Evolutionary conservation across 2,329 filamentous ascomycete genomes (phyloP).

Genomic region (Aspergillus ibericus): DNA sequence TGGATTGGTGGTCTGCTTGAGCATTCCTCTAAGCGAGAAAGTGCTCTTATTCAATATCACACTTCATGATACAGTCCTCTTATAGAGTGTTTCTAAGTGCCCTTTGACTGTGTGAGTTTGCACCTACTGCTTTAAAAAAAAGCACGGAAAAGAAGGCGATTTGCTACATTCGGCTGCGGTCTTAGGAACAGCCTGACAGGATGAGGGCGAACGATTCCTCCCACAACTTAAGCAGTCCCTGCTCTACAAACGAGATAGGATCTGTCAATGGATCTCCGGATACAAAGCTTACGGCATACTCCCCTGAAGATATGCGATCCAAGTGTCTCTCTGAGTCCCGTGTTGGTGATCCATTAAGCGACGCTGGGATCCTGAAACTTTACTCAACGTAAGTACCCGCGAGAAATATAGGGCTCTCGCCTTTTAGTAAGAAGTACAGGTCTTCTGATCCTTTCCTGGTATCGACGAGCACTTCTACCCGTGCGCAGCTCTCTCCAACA

Average conservation of each 20-base stretch:
- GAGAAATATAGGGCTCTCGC: too few species aligned
- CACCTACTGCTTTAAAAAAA: neutral
- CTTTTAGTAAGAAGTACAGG: conserved; percentile 13
- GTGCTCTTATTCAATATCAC: neutral
- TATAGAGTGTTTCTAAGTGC: neutral
- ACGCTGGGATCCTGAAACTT: conserved; percentile 17
- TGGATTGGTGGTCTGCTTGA: neutral
- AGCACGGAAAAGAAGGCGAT: neutral
- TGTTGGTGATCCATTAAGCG: conserved; percentile 15
- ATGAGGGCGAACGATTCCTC: conserved; percentile 31
- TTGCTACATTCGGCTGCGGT: neutral
- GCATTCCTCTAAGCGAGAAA: neutral
- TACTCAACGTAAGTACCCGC: conserved; percentile 25
- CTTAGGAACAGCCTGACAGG: neutral
- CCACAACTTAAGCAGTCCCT: conserved; percentile 37
- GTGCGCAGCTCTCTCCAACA: conserved; percentile 59
- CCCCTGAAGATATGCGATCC: conserved; percentile 57
- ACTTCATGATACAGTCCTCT: neutral
- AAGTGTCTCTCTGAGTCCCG: conserved; percentile 32
- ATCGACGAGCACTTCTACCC: conserved; percentile 17
- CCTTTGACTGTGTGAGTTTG: neutral
- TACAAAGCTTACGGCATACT: conserved; percentile 64
- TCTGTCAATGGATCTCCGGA: conserved; percentile 65
- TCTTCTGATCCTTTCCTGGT: conserved; percentile 33
- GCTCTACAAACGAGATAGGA: conserved; percentile 50